phyloP scores from a whole-genome alignment of 129 eudicot genomes.

The Solidago caesia region DNA sequence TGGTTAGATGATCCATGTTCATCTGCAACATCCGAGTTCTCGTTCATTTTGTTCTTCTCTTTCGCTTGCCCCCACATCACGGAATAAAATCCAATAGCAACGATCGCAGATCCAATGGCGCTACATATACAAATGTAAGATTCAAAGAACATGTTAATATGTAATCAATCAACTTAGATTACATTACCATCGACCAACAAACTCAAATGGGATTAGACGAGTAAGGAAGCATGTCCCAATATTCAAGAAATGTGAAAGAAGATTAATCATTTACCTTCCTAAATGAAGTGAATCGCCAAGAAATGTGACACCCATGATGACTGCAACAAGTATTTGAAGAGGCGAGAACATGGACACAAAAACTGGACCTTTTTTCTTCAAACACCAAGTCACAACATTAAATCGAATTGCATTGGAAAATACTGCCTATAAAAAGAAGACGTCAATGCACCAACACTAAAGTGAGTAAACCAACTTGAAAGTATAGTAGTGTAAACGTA shows the following conservation, averaged over 20 bases:
- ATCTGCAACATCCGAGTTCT: constrained; percentile 9
- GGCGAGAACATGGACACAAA: constrained; percentile 32
- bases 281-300: constrained; percentile 27
- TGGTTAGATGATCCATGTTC: constrained; percentile 5
- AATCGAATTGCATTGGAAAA: constrained; percentile 7
- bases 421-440: constrained; percentile 15
- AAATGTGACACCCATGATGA: constrained; percentile 23
- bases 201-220: background rate
- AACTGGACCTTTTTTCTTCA: constrained; percentile 29
- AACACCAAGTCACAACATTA: constrained; percentile 27
- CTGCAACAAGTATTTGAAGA: constrained; percentile 9
- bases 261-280: constrained; percentile 14
- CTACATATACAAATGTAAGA: background rate
- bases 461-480: background rate
- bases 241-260: background rate
- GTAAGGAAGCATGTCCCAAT: background rate
- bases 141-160: background rate
- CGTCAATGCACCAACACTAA: constrained; percentile 13
- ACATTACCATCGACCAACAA: background rate
- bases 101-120: constrained; percentile 11
- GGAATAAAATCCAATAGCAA: constrained; percentile 16
- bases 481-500: background rate
- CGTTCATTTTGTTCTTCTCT: background rate
- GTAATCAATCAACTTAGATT: background rate
- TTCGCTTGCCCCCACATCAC: constrained; percentile 17